Conservation (phyloP, 2,329 filamentous ascomycete species). For the Neonectria neomacrospora region DNA sequence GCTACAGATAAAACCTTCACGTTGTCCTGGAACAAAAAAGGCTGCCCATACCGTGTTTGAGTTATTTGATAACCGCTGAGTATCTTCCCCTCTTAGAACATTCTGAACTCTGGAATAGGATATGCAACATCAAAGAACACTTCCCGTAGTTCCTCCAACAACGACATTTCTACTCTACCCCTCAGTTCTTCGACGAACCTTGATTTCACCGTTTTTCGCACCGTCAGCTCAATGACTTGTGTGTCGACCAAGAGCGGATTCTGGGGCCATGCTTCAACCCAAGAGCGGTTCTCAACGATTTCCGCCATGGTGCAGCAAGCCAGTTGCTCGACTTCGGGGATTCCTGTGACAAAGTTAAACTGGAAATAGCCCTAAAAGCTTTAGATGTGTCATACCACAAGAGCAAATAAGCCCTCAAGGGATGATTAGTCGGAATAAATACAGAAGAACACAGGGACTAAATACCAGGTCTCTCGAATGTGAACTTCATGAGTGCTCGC, state of each 20-base stretch:
- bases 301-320: background rate
- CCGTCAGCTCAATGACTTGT: background rate
- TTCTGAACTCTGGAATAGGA: background rate
- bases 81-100: background rate
- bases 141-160: constrained; percentile 1
- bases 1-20: no score
- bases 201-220: background rate
- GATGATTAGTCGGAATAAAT: background rate
- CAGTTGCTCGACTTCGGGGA: background rate
- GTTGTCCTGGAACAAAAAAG: no score
- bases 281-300: background rate
- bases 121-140: constrained; percentile 6
- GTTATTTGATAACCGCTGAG: background rate
- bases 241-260: background rate
- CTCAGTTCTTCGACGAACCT: background rate
- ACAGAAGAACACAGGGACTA: background rate
- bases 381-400: background rate
- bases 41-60: no score
- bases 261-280: background rate
- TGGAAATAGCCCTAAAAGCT: no score
- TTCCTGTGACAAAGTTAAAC: background rate
- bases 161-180: background rate
- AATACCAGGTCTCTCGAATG: background rate
- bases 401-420: background rate
- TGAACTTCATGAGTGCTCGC: background rate